These are phyloP conservation scores for Kluyveromyces nonfermentans DNA, from an alignment of 805 yeast genomes.

Conservation along the genomic window DNA sequence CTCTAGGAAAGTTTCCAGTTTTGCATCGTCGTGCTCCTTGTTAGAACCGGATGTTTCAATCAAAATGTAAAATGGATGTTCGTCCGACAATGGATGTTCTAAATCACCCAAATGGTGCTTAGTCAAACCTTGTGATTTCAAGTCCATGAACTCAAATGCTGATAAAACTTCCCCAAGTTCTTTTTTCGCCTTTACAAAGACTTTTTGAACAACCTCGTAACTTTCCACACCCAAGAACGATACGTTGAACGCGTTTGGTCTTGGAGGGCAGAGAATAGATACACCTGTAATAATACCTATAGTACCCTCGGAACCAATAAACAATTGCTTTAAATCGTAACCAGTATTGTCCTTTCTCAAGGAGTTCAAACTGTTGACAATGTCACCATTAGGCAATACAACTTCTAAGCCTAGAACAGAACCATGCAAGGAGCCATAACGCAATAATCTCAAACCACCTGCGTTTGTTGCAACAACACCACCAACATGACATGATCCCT, in stretches of 20 bases:
- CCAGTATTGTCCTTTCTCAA: constrained; percentile 94
- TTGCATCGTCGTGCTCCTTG: constrained; percentile 86
- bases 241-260: constrained; percentile 79
- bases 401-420: constrained; percentile 84
- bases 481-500: constrained; percentile 94
- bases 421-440: constrained; percentile 92
- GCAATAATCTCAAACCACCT: constrained; percentile 79
- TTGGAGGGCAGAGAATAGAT: constrained; percentile 79
- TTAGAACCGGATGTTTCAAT: constrained; percentile 96
- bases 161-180: constrained; percentile 80
- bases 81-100: constrained; percentile 68
- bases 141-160: constrained; percentile 93
- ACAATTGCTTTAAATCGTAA: constrained; percentile 82
- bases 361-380: constrained; percentile 70
- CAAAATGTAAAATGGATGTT: constrained; percentile 80
- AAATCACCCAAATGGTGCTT: constrained; percentile 46
- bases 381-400: constrained; percentile 83
- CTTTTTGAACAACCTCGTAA: constrained; percentile 75
- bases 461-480: constrained; percentile 95
- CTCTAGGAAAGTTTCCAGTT: constrained; percentile 78
- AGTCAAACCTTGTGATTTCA: constrained; percentile 55
- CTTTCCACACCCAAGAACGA: constrained; percentile 77
- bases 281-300: constrained; percentile 86
- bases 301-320: constrained; percentile 92
- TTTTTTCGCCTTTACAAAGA: constrained; percentile 66